Evolutionary conservation across 106 monocot species (phyloP), one percentile per base, ranked within the genome.

Genomic region (Iris macrosiphon): DNA sequence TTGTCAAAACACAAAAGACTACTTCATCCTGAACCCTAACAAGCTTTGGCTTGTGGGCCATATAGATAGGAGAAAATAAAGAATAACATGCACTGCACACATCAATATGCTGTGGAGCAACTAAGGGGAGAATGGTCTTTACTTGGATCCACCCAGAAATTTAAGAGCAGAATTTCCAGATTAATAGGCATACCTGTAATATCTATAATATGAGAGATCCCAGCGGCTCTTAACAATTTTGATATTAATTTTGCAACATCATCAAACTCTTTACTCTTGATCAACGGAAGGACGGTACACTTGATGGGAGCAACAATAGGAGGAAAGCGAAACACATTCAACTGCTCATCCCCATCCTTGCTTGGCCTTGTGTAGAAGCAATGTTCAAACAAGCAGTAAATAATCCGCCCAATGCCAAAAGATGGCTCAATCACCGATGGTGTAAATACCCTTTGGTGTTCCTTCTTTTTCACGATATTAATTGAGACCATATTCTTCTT

Each of bases 341-440:
- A 52, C 65, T 96, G 85, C 31, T 89, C 85, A 51, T 78, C 85
- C 25, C 79, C 86, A 21, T 69, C 31, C 49, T 79, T 89, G 54
- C 77, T 77, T 35, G 82, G 64, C 52, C 94, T 72, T 13, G 71
- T 79, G 57, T 86, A 89, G 75, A 86, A 96, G 34, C 49, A 77
- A 64, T 94, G 94, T 70, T 94, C 94, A 32, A 65, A 95, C 7
- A 95, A 66, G 48, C 85, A 89, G 65, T 95, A 95, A 7, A 95
- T 95, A 27, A 95, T 95, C 57, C 88, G 15, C 32, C 88, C 88
- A 60, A 89, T 88, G 14, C 94, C 88, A 71, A 95, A 95, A 25
- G 94, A 95, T 22, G 94, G 94, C 42, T 89, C 94, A n/a, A 94
- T 94, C 6, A 88, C 94, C 7, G 88, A 84, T 39, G 94, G 94